Conservation (phyloP, 2,329 filamentous ascomycete species). For the Colletotrichum magnum region DNA sequence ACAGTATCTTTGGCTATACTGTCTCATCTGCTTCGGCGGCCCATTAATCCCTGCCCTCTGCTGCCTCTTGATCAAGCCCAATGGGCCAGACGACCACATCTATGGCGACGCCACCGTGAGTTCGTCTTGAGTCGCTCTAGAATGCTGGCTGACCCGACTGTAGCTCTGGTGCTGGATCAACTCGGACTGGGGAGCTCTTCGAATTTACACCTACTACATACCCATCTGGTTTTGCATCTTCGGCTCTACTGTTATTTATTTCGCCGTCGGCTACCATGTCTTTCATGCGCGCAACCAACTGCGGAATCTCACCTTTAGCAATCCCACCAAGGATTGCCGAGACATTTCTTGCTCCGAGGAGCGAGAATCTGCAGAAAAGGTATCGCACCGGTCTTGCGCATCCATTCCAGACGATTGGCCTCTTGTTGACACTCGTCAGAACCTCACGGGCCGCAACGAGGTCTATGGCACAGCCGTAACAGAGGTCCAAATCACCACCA, state of each 20-base stretch:
- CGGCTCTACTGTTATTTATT: conserved; percentile 68
- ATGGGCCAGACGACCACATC: conserved; percentile 44
- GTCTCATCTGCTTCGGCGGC: conserved; percentile 78
- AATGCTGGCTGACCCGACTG: neutral
- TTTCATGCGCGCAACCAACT: conserved; percentile 71
- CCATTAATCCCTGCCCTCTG: conserved; percentile 77
- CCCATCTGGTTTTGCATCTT: conserved; percentile 73
- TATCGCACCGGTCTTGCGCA: conserved; percentile 40
- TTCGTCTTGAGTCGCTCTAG: conserved; percentile 4
- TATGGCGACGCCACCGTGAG: conserved; percentile 72
- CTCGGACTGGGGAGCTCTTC: conserved; percentile 66
- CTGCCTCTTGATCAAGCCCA: conserved; percentile 68
- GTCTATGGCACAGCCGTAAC: conserved; percentile 67
- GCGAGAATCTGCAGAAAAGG: conserved; percentile 52
- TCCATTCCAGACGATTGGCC: conserved; percentile 1
- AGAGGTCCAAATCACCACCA: conserved; percentile 62
- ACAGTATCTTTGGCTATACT: conserved; percentile 80
- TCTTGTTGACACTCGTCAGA: conserved; percentile 38
- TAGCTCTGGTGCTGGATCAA: conserved; percentile 76
- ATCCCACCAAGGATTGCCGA: conserved; percentile 53
- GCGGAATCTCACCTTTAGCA: conserved; percentile 66
- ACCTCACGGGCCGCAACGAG: conserved; percentile 48
- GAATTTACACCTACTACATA: conserved; percentile 74
- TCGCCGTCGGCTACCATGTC: conserved; percentile 71
- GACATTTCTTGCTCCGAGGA: conserved; percentile 48